Evolutionary conservation across 352 stramenopile species (phyloP), one percentile per base, ranked within the genome.

Genomic region (Plasmopara halstedii): DNA sequence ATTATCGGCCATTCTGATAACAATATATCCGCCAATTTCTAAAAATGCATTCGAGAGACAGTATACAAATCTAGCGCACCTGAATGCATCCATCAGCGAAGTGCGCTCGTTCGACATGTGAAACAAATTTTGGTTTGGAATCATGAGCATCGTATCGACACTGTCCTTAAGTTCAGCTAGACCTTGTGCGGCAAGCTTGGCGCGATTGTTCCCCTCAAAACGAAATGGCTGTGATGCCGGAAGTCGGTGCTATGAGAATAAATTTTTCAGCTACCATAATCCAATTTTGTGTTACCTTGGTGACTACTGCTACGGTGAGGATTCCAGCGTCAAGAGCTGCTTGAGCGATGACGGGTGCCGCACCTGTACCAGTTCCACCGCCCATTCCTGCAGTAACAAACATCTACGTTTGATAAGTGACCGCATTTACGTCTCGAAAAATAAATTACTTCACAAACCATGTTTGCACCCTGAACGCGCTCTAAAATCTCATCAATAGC

Each of bases 91-190:
- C 76, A 93, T 90, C 49, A 90, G 70, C 26, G 78, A 92, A 17
- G 85, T 95, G 38, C 75, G 69, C 34, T 88, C 79, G 42, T 72
- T 90, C 22, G 81, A 90, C 67, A 95, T 89, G 54, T 86, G 88
- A 62, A 93, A 93, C 37, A 93, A 42, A 64, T 93, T 93, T 56
- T 93, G 81, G 67, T 93, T 93, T 32, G 81, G 81, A 42, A 93
- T 93, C 23, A 88, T 73, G 35, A 93, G 84, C 76, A 93, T 89
- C 33, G 78, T 93, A 55, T 93, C 81, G 13, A 90, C 81, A 50
- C 76, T 89, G 39, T 93, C 74, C 42, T 83, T 85, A 44, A 93
- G 59, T 42, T 94, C 64, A 32, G 65, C 54, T 15, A 93, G 74
- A 1, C 81, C 81, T 52, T 88, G 67, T 14, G 84, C 71, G 6